Evolutionary conservation across 768 basidiomycete genomes (phyloP), one percentile per base, ranked within the genome.

Genomic region (Cystobasidium ongulense): DNA sequence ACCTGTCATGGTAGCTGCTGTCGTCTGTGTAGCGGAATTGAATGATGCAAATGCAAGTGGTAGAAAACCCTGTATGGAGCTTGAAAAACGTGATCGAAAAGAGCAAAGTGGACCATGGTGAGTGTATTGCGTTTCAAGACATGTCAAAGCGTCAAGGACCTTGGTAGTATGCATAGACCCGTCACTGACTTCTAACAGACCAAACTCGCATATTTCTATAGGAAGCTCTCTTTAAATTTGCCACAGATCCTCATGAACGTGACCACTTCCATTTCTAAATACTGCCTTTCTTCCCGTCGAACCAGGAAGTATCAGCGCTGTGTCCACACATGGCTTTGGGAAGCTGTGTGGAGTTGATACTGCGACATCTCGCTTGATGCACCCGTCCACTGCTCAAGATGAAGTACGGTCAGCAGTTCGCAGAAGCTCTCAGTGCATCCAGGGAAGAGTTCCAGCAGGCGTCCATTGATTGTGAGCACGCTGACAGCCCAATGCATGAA

Each of bases 381-480:
- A 4, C 27, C 59, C n/a, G 11, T 27, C 11, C 5, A 8, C 15
- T 3, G 13, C 38, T 23, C 46, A 68, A 35, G 50, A 71, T 71
- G 68, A 71, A 71, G 68, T 71, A 57, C 41, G 68, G 68, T 10
- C 68, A 71, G 68, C 68, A 71, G 54, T 46, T 57, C 59, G 68
- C 53, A 54, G 29, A 54, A n/a, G 68, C 52, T 35, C 53, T 71
- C 7, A 39, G 36, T 74, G 50, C 62, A 36, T 62, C 76, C 64
- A 74, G 75, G 46, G 84, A 85, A 68, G 85, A 86, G 78, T 83
- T 87, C 75, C 85, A 85, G 67, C 85, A 85, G 75, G 82, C 82
- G 57, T 86, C 88, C 72, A 80, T 79, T 11, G 82, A 84, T 62
- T 83, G 65, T 67, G 50, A 53, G 65, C 23, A n/a, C 33, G 50